These are phyloP conservation scores for Gaeumannomyces sp. DNA, from an alignment of 2,329 filamentous ascomycete genomes.

Conservation along the genomic window DNA sequence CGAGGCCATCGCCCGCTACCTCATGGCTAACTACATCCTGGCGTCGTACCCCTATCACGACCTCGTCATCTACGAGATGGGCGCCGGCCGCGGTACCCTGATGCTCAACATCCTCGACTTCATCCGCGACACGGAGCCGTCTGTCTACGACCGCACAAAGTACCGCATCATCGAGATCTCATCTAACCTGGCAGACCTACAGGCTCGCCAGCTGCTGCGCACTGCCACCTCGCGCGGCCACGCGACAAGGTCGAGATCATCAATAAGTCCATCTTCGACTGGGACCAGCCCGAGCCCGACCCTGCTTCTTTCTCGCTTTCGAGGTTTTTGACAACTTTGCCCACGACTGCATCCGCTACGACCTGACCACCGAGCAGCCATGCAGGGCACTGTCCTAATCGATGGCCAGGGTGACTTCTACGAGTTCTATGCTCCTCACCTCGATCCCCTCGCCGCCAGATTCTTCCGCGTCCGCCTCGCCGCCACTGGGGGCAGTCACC, in stretches of 20 bases:
- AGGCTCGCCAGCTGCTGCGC: conserved; percentile 57
- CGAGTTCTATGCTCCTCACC: conserved; percentile 77
- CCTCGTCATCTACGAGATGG: conserved; percentile 97
- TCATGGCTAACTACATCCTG: conserved; percentile 93
- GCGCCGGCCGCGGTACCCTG: conserved; percentile 90
- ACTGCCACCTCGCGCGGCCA: conserved; percentile 61
- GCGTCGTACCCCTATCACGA: conserved; percentile 93
- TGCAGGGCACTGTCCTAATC: conserved; percentile 86
- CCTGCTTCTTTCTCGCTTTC: conserved; percentile 98
- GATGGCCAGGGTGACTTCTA: conserved; percentile 83
- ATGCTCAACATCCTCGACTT: conserved; percentile 99
- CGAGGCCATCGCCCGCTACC: conserved; percentile 92
- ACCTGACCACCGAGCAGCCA: conserved; percentile 68
- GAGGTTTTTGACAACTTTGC: conserved; percentile 99
- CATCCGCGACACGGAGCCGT: conserved; percentile 80
- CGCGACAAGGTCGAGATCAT: conserved; percentile 84
- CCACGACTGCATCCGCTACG: conserved; percentile 90
- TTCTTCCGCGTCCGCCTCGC: conserved; percentile 81
- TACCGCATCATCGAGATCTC: conserved; percentile 98
- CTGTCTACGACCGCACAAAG: conserved; percentile 88
- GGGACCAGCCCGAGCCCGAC: conserved; percentile 78
- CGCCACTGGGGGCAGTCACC: conserved; percentile 59
- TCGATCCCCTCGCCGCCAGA: conserved; percentile 77
- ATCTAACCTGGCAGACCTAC: conserved; percentile 68
- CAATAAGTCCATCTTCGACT: conserved; percentile 92